A percentile compares a stretch with the other conserved stretches of the same genome.
phyloP scores from a whole-genome alignment of 1,284 basidiomycete species.

The Puccinia coronata region DNA sequence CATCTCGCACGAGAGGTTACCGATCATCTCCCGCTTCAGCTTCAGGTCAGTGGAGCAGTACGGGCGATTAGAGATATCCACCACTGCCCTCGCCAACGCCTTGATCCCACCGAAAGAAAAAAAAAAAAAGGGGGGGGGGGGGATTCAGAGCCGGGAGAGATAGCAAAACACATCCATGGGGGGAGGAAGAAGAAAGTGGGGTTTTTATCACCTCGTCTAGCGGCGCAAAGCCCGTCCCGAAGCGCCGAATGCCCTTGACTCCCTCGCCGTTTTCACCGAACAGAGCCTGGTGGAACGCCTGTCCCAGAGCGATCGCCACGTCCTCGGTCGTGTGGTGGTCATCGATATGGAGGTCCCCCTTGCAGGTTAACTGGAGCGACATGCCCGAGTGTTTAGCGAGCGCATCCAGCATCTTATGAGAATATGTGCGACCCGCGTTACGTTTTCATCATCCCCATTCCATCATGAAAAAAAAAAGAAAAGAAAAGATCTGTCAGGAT shows the following conservation, averaged over 20 bases:
- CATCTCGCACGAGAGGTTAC: conserved; percentile 85
- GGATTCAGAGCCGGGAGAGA: conserved; percentile 20
- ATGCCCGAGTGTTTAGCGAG: conserved; percentile 59
- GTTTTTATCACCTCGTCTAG: conserved; percentile 76
- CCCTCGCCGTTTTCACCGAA: conserved; percentile 65
- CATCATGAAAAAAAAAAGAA: neutral
- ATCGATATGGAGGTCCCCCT: conserved; percentile 95
- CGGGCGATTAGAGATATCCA: conserved; percentile 95
- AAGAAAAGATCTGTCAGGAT: neutral
- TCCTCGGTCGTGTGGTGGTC: conserved; percentile 98
- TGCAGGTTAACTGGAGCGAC: conserved; percentile 82
- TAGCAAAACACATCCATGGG: neutral
- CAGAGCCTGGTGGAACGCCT: conserved; percentile 91
- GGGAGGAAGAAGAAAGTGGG: neutral
- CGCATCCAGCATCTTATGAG: conserved; percentile 58
- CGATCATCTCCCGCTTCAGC: conserved; percentile 91
- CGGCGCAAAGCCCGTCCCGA: conserved; percentile 94
- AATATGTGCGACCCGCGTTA: neutral
- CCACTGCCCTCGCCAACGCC: conserved; percentile 91
- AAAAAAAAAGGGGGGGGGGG: conserved; percentile 12
- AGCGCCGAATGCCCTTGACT: conserved; percentile 88
- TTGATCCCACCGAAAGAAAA: too few species aligned
- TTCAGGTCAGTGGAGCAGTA: conserved; percentile 91
- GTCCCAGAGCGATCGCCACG: conserved; percentile 63
- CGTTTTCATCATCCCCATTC: neutral